Conservation (phyloP, 2,329 filamentous ascomycete genomes). For the Trichoderma cornu-damae region DNA sequence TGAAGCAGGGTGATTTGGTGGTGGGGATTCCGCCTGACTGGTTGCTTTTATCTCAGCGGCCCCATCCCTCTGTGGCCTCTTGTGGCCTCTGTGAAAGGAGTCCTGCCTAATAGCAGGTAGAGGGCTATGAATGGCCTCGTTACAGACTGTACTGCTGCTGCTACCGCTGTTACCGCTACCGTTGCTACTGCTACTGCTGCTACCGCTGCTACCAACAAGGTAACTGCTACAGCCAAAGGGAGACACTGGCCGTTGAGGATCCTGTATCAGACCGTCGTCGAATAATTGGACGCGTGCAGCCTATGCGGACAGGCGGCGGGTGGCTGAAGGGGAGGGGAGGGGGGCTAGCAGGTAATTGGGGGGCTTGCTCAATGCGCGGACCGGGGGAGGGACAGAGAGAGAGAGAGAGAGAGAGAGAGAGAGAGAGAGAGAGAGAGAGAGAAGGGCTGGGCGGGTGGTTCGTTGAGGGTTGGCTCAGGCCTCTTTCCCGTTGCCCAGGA, state of each 20-base stretch:
- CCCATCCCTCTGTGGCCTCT: too few species aligned
- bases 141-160: too few species aligned
- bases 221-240: too few species aligned
- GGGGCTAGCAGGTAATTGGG: slow-evolving; percentile 15
- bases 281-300: background rate
- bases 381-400: slow-evolving; percentile 1
- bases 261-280: background rate
- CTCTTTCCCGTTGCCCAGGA: slow-evolving; percentile 2
- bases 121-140: too few species aligned
- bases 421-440: too few species aligned
- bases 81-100: too few species aligned
- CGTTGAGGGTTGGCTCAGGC: background rate
- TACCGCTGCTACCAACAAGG: too few species aligned
- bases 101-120: too few species aligned
- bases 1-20: slow-evolving; percentile 16
- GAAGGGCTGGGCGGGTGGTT: slow-evolving; percentile 9
- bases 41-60: background rate
- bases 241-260: background rate
- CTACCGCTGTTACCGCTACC: too few species aligned
- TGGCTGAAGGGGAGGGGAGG: slow-evolving; percentile 5
- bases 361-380: slow-evolving; percentile 17
- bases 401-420: too few species aligned
- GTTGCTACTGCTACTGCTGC: too few species aligned
- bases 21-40: slow-evolving; percentile 11
- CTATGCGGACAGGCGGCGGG: slow-evolving; percentile 7